Evolutionary conservation across 176 grass and related monocot genomes (phyloP).

Genomic region (Bolboschoenus planiculmis): DNA sequence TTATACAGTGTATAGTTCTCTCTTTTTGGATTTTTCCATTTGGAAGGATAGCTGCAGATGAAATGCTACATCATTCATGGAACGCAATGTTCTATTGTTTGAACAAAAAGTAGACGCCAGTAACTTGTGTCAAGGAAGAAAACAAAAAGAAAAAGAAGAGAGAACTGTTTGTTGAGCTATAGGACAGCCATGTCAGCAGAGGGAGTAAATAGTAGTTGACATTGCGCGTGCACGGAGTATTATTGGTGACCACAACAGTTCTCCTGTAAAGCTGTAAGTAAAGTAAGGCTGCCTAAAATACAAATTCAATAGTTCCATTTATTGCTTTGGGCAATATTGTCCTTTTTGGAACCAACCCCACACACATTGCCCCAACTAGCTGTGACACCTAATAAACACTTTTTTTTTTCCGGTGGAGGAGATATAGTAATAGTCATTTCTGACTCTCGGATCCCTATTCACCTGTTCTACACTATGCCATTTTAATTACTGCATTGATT

Average conservation of each 20-base stretch:
- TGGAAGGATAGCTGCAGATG: neutral
- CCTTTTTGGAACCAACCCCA: slow-evolving; percentile 15
- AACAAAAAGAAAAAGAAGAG: neutral
- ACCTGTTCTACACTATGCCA: slow-evolving; percentile 8
- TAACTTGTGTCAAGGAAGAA: neutral
- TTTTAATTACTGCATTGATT: slow-evolving; percentile 20
- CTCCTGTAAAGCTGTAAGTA: neutral
- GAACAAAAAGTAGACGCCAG: neutral
- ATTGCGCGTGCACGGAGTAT: neutral
- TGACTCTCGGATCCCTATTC: neutral
- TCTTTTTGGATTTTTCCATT: neutral
- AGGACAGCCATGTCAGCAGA: neutral
- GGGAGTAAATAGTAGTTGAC: neutral
- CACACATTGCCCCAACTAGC: neutral
- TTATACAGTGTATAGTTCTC: neutral
- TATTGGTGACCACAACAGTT: slow-evolving; percentile 11
- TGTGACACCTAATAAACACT: neutral
- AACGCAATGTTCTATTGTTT: neutral
- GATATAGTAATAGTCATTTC: slow-evolving; percentile 2
- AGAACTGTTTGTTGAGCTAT: neutral
- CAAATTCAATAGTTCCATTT: slow-evolving; percentile 21
- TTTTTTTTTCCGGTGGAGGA: neutral
- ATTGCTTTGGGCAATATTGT: slow-evolving; percentile 23
- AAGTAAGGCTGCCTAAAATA: neutral
- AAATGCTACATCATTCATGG: neutral